Evolutionary conservation across 345 rosid species (phyloP).

Genomic region (Salix purpurea): DNA sequence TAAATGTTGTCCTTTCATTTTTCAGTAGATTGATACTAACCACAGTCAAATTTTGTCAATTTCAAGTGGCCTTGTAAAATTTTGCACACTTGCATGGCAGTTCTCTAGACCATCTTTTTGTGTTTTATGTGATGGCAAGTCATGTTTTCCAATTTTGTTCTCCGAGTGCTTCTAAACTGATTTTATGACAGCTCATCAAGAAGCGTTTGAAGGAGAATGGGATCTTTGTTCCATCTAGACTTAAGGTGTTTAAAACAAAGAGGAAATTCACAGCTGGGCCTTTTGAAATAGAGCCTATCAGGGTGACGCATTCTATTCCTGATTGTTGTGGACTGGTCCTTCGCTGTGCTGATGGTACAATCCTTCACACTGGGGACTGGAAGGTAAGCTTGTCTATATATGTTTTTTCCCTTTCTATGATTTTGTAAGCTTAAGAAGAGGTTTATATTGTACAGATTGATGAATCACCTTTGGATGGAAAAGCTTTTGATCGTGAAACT

Average conservation of each 20-base stretch:
- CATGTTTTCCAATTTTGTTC: neutral
- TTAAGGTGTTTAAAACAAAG: slow-evolving; percentile 62
- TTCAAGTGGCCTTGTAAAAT: neutral
- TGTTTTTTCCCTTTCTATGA: slow-evolving; percentile 1
- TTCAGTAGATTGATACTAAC: neutral
- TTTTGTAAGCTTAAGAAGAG: slow-evolving; percentile 23
- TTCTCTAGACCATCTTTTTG: slow-evolving; percentile 9
- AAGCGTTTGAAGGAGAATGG: slow-evolving; percentile 95
- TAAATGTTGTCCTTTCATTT: slow-evolving; percentile 7
- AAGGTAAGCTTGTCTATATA: slow-evolving; percentile 46
- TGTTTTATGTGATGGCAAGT: neutral
- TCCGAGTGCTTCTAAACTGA: neutral
- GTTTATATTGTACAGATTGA: slow-evolving; percentile 59
- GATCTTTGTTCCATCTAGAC: slow-evolving; percentile 84
- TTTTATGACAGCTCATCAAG: slow-evolving; percentile 62
- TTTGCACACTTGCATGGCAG: slow-evolving; percentile 1
- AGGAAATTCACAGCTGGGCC: slow-evolving; percentile 89
- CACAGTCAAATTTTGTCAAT: neutral
- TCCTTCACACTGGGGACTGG: slow-evolving; percentile 99
- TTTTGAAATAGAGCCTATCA: slow-evolving; percentile 93
- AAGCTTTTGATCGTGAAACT: slow-evolving; percentile 74
- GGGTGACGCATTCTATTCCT: slow-evolving; percentile 97
- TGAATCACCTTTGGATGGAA: slow-evolving; percentile 93
- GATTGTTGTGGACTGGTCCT: slow-evolving; percentile 96
- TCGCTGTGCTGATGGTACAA: slow-evolving; percentile 95